Evolutionary conservation across 768 basidiomycete genomes (phyloP).

Genomic region (Sistotremastrum suecicum): DNA sequence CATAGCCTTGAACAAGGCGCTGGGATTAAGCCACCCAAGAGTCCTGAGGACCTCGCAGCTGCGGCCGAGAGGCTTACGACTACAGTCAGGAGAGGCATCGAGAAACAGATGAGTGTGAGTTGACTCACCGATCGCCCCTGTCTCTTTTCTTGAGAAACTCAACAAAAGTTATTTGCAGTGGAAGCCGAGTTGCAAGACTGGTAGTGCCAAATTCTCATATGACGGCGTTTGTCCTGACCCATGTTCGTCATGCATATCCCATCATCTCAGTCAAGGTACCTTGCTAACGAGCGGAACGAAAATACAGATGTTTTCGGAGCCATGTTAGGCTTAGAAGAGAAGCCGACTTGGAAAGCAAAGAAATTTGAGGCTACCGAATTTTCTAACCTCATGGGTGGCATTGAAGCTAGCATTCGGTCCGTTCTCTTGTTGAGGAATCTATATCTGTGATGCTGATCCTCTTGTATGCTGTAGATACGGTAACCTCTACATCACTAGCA

Average conservation of each 20-base stretch:
- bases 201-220: constrained; percentile 34
- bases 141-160: background rate
- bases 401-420: constrained; percentile 25
- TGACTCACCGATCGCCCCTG: background rate
- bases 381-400: constrained; percentile 17
- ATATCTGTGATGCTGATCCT: background rate
- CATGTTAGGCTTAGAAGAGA: constrained; percentile 26
- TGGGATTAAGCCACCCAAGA: constrained; percentile 14
- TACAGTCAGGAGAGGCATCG: constrained; percentile 34
- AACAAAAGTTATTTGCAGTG: constrained; percentile 21
- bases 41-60: constrained; percentile 22
- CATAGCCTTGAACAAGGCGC: constrained; percentile 15
- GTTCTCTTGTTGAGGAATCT: constrained; percentile 1
- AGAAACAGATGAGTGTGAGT: constrained; percentile 33
- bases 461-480: constrained; percentile 20
- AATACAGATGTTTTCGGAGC: constrained; percentile 27
- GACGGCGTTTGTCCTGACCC: constrained; percentile 37
- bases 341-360: constrained; percentile 37
- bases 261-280: too few species aligned
- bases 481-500: constrained; percentile 23
- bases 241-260: too few species aligned
- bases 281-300: too few species aligned
- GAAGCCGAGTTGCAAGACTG: constrained; percentile 34
- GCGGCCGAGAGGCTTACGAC: constrained; percentile 31
- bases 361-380: constrained; percentile 27